phyloP scores from a whole-genome alignment of 257 asterid genomes.

The Knoxia roxburghii region DNA sequence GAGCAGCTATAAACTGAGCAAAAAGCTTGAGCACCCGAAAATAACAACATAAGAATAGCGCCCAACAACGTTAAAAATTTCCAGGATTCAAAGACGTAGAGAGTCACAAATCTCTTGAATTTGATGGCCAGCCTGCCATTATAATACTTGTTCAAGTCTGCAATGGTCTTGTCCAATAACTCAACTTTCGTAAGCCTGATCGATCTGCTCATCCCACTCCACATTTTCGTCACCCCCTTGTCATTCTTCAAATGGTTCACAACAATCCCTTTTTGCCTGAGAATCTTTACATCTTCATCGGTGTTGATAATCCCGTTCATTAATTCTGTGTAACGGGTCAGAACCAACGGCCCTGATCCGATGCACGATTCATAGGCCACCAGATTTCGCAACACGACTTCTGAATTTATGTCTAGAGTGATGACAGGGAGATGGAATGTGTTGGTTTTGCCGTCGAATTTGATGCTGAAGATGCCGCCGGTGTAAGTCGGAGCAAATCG shows the following conservation, averaged over 20 bases:
- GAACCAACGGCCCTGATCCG: constrained; percentile 28
- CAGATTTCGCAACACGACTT: constrained; percentile 30
- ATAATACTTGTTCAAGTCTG: constrained; percentile 30
- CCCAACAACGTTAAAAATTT: constrained; percentile 23
- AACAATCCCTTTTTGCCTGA: constrained; percentile 30
- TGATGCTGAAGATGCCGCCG: constrained; percentile 29
- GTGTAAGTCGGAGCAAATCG: constrained; percentile 13
- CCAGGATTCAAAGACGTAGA: constrained; percentile 31
- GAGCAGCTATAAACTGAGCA: constrained; percentile 26
- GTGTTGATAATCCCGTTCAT: constrained; percentile 40
- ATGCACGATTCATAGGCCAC: constrained; percentile 38
- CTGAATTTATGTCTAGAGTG: constrained; percentile 22
- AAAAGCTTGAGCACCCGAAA: constrained; percentile 28
- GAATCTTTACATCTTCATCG: constrained; percentile 25
- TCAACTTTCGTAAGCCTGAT: constrained; percentile 30
- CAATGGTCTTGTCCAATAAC: constrained; percentile 28
- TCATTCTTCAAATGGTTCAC: constrained; percentile 32
- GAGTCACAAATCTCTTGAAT: constrained; percentile 10
- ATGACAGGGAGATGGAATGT: constrained; percentile 28
- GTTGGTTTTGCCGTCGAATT: constrained; percentile 11
- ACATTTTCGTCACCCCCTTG: constrained; percentile 23
- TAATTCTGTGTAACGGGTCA: constrained; percentile 31
- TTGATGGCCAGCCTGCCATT: constrained; percentile 21
- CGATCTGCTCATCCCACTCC: constrained; percentile 39
- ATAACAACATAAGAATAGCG: constrained; percentile 15